A percentile compares a stretch with the other conserved stretches of the same genome.
phyloP scores from a whole-genome alignment of 2,329 filamentous ascomycete genomes.

The Neoascochyta sp. region DNA sequence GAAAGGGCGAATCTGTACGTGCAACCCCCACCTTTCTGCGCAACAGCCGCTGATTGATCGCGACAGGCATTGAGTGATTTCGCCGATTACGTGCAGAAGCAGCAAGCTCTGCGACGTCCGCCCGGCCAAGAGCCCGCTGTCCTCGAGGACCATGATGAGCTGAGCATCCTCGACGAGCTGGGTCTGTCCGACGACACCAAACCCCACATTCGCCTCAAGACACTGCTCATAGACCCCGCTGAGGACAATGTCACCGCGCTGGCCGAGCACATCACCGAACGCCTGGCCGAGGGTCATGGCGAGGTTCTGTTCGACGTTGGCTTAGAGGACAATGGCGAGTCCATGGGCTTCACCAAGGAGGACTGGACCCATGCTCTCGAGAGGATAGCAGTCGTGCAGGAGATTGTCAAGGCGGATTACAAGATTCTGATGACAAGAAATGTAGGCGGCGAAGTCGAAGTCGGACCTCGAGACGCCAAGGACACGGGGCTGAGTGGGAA shows the following conservation, averaged over 20 bases:
- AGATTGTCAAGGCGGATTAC: constrained; percentile 66
- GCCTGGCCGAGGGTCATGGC: constrained; percentile 78
- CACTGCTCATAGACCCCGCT: constrained; percentile 61
- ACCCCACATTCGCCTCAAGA: constrained; percentile 62
- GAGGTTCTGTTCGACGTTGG: constrained; percentile 91
- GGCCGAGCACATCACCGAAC: constrained; percentile 59
- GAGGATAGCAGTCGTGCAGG: constrained; percentile 63
- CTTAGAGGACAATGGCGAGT: constrained; percentile 82
- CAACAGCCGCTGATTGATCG: constrained; percentile 1
- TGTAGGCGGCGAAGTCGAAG: constrained; percentile 72
- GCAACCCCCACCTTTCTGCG: no score
- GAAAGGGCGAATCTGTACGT: constrained; percentile 79
- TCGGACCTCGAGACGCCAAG: constrained; percentile 60
- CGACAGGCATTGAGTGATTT: constrained; percentile 82
- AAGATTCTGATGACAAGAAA: constrained; percentile 86
- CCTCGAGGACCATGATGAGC: constrained; percentile 73
- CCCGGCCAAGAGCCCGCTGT: constrained; percentile 36
- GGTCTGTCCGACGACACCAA: constrained; percentile 67
- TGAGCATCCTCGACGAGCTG: constrained; percentile 81
- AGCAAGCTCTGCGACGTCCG: constrained; percentile 66
- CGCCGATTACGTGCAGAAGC: constrained; percentile 93
- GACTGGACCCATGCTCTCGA: constrained; percentile 73
- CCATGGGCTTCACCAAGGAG: constrained; percentile 69
- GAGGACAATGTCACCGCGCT: constrained; percentile 62
- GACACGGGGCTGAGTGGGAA: constrained; percentile 79